phyloP scores from a whole-genome alignment of 176 grass and related monocot species.

The Ensete ventricosum region DNA sequence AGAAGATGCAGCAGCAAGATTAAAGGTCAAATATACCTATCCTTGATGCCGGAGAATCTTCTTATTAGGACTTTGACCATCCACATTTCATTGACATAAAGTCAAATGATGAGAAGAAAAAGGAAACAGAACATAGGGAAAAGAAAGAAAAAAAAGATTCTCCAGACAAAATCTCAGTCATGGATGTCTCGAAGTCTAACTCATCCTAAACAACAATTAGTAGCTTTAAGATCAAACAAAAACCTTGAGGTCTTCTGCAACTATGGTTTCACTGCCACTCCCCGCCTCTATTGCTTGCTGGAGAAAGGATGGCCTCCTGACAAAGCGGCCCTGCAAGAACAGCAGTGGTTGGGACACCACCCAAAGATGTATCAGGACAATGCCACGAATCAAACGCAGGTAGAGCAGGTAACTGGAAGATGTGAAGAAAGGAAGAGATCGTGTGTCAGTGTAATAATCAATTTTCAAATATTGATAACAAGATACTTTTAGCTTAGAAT shows the following conservation, averaged over 20 bases:
- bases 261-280: slow-evolving; percentile 50
- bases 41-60: neutral
- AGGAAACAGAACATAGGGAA: neutral
- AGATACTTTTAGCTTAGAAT: too few relatives aligned
- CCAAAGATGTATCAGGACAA: too few relatives aligned
- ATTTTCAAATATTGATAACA: too few relatives aligned
- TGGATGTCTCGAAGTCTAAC: too few relatives aligned
- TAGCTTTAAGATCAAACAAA: neutral
- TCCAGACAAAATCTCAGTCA: neutral
- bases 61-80: neutral
- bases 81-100: neutral
- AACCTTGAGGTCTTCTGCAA: neutral
- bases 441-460: too few relatives aligned
- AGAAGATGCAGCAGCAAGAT: too few relatives aligned
- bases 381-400: too few relatives aligned
- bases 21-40: neutral
- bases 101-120: neutral
- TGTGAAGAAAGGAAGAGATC: too few relatives aligned
- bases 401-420: too few relatives aligned
- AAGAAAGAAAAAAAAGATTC: neutral
- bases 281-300: slow-evolving; percentile 65
- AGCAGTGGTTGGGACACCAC: neutral
- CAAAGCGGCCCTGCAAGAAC: slow-evolving; percentile 81
- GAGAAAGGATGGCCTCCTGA: slow-evolving; percentile 90
- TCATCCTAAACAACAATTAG: neutral